Base-by-base conservation (phyloP, 768 basidiomycete species). In the Mycena galopus region DNA sequence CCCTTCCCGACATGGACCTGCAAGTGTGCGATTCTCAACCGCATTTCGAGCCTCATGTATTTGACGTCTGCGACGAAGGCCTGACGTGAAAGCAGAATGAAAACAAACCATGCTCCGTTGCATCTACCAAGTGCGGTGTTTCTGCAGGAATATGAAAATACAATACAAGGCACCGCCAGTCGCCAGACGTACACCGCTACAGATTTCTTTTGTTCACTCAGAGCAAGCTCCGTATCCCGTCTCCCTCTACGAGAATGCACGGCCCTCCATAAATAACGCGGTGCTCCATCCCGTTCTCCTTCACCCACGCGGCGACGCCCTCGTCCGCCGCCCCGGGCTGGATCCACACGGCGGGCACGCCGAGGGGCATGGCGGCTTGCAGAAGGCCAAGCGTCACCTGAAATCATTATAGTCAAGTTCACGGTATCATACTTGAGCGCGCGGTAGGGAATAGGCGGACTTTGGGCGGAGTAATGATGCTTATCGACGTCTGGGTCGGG, bases 321-420 rank as follows among this genome's bases (percentile, higher is more conserved):
- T 84, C 86, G 76, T 95, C 92, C 74, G 93, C 91, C 9, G 95
- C 94, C 25, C 95, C 95, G 9, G 96, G 96, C 79, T 97, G 96
- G 33, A 97, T 88, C 96, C 96, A 97, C 53, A 96, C 85, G 4
- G 91, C 87, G 7, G 91, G 92, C n/a, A 94, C 81, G n/a, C 81
- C 81, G n/a, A 90, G 87, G n/a, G 86, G 86, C 79, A 91, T 91
- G 10, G 92, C 93, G 69, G 90, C 86, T 78, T 92, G 83, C 76
- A 96, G 81, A 65, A 95, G 74, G 27, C 83, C 84, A 56, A 95
- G 87, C 12, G 94, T 96, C 50, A 96, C 83, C 93, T 95, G 74
- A 25, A n/a, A n/a, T n/a, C n/a, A 58, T 42, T 44, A 29, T 17
- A 37, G 53, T 33, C 21, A 47, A 37, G n/a, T n/a, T n/a, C n/a